phyloP scores from a whole-genome alignment of 768 basidiomycete species.

The Mycena amicta region DNA sequence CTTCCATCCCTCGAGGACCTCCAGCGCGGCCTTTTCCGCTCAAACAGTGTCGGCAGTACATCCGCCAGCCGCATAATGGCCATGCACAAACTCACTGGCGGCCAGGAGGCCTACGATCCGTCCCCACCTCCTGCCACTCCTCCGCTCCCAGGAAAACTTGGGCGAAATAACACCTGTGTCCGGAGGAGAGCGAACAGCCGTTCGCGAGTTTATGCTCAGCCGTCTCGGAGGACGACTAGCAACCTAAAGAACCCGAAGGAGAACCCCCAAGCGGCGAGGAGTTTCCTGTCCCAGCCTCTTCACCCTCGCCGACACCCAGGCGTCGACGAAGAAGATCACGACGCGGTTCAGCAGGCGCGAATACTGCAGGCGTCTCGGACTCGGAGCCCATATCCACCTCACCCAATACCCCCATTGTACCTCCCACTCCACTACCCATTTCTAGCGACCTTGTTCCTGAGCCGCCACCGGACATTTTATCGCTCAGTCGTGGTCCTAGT shows the following conservation, averaged over 20 bases:
- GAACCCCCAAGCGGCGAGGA: conserved; percentile 65
- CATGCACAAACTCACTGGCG: conserved; percentile 84
- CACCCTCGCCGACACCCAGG: conserved; percentile 50
- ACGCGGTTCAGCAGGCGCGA: conserved; percentile 45
- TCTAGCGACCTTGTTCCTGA: neutral
- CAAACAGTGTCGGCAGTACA: conserved; percentile 86
- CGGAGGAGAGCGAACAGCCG: conserved; percentile 77
- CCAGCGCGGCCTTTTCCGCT: conserved; percentile 79
- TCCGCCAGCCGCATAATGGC: conserved; percentile 70
- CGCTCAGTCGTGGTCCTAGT: too few species aligned
- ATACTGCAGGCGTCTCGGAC: conserved; percentile 52
- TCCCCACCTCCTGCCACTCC: conserved; percentile 60
- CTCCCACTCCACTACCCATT: conserved; percentile 52
- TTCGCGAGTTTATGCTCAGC: conserved; percentile 67
- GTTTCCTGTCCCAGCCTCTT: conserved; percentile 33
- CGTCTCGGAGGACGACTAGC: conserved; percentile 59
- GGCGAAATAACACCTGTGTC: conserved; percentile 82
- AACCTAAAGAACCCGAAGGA: conserved; percentile 59
- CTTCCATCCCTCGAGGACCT: conserved; percentile 80
- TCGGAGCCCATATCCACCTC: conserved; percentile 51
- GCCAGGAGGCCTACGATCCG: conserved; percentile 64
- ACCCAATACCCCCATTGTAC: conserved; percentile 63
- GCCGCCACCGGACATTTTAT: neutral
- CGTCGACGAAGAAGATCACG: conserved; percentile 61
- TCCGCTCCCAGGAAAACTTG: conserved; percentile 43